Conservation (phyloP, 495 filamentous ascomycete genomes). For the Trichoderma gamsii region DNA sequence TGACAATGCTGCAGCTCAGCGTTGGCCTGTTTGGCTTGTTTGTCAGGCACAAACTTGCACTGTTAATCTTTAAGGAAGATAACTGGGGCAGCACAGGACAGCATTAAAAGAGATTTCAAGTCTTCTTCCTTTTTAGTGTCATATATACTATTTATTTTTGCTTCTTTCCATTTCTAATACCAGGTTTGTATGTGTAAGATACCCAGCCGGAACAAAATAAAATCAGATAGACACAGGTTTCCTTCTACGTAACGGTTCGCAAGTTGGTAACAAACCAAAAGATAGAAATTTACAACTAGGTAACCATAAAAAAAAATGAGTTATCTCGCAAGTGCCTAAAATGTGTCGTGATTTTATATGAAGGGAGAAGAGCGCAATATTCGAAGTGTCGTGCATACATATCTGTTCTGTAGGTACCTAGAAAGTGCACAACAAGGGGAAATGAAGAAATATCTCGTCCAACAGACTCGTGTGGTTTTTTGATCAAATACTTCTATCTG, state of each 20-base stretch:
- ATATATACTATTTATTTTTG: neutral
- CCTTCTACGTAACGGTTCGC: no score
- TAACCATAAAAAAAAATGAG: neutral
- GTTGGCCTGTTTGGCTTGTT: slow-evolving; percentile 78
- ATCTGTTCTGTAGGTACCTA: neutral
- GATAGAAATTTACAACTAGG: no score
- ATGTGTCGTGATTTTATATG: no score
- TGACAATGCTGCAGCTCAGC: slow-evolving; percentile 65
- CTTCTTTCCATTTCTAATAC: no score
- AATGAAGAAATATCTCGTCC: no score
- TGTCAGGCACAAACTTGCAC: slow-evolving; percentile 74
- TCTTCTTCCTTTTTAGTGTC: neutral
- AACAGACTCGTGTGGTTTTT: neutral
- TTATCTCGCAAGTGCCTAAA: no score
- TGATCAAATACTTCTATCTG: neutral
- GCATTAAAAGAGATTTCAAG: neutral
- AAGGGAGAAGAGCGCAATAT: neutral
- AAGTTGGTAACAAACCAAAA: no score
- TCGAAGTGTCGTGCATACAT: neutral
- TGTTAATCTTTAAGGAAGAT: slow-evolving; percentile 79
- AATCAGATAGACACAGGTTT: no score
- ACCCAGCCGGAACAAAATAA: no score
- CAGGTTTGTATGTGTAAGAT: no score
- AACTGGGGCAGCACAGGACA: slow-evolving; percentile 47
- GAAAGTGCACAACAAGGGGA: neutral